Evolutionary conservation across 441 rosid species (phyloP), one percentile per base, ranked within the genome.

Genomic region (Bruguiera hainesii): DNA sequence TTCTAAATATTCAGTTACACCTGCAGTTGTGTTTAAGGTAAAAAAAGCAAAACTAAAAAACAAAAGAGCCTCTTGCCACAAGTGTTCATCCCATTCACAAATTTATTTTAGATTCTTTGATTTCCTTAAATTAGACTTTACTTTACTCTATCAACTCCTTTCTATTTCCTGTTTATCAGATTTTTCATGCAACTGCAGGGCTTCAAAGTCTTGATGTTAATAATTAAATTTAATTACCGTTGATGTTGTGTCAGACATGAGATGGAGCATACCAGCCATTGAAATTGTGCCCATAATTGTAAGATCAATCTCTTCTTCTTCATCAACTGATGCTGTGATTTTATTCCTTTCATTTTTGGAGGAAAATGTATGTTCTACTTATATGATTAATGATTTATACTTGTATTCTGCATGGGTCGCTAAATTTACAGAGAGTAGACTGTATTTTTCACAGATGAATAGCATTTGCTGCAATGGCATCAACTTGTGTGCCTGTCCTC

Each of bases 221-320:
- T 76, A 84, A 83, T 56, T 98, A 89, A 33, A 33, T 33, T 33
- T 6, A 75, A 78, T 85, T 68, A 71, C 85, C 66, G 85, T 85
- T 74, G 96, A 92, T 71, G 76, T 86, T 69, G 85, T 86, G 79
- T 93, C 97, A 39, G 94, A 90, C 77, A 80, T 87, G 89, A 85
- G 96, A 88, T 89, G 98, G 99, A 87, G 86, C 79, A 82, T 90
- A 69, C 80, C 96, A 60, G 94, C 98, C 57, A 78, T 89, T 80
- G 86, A 93, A 73, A 96, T 98, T 69, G 92, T 86, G 37, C 90
- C 97, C 61, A 92, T 93, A 74, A 72, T 69, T 74, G 96, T 89
- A 67, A 90, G 37, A 7, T 33, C 37, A 33, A 33, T 33, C 37
- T 33, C 37, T 33, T 8, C 37, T 7, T 33, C 37, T 33, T 7